Percentiles rank a stretch among this genome's conserved stretches.
Evolutionary conservation across 192 early-diverging fungal species (phyloP).

Genomic region (Coemansia sp.): DNA sequence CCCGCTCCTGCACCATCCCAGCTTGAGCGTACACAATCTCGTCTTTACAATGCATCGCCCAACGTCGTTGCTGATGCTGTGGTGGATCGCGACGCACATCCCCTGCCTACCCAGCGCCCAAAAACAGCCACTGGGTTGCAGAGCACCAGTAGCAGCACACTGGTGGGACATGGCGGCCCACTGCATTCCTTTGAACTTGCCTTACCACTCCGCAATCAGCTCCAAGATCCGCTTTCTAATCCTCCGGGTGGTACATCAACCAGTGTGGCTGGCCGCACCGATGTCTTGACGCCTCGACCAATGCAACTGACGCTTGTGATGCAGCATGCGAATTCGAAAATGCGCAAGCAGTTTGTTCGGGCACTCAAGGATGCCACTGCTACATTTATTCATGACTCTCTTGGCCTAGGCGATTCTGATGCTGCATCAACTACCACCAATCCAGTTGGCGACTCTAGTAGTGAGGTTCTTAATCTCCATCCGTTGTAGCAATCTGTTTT

Average conservation of each 20-base stretch:
- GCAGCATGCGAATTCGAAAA: slow-evolving; percentile 38
- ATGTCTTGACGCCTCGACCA: slow-evolving; percentile 13
- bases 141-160: slow-evolving; percentile 19
- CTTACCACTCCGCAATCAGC: slow-evolving; percentile 6
- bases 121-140: slow-evolving; percentile 41
- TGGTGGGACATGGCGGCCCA: slow-evolving; percentile 13
- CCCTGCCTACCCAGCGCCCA: slow-evolving; percentile 30
- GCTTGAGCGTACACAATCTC: slow-evolving; percentile 30
- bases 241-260: background rate
- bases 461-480: slow-evolving; percentile 39
- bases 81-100: slow-evolving; percentile 9
- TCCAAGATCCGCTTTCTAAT: background rate
- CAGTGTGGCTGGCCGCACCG: slow-evolving; percentile 9
- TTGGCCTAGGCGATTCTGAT: slow-evolving; percentile 14
- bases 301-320: slow-evolving; percentile 50
- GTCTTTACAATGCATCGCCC: slow-evolving; percentile 16
- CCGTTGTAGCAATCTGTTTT: slow-evolving; percentile 19
- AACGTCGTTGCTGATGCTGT: slow-evolving; percentile 1
- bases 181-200: background rate
- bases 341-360: slow-evolving; percentile 50
- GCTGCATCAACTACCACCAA: slow-evolving; percentile 3
- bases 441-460: slow-evolving; percentile 27
- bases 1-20: slow-evolving; percentile 34
- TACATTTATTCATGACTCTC: slow-evolving; percentile 8
- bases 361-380: slow-evolving; percentile 42